phyloP scores from a whole-genome alignment of 2,329 filamentous ascomycete genomes.

The Pezizomycotina sp. region DNA sequence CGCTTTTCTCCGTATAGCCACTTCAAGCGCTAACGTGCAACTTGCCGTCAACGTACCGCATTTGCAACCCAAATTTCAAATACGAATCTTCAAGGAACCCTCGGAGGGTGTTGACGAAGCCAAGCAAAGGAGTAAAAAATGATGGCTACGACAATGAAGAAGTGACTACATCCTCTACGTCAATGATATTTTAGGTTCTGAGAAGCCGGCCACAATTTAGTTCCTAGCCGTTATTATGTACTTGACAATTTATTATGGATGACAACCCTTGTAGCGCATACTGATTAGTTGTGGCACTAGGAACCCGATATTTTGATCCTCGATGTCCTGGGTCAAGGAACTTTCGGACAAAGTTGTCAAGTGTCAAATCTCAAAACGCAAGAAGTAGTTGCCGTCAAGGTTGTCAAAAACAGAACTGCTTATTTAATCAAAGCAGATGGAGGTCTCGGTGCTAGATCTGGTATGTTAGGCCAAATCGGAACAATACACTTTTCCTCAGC shows the following conservation, averaged over 20 bases:
- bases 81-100: conserved; percentile 97
- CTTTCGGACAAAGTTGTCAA: conserved; percentile 97
- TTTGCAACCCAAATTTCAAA: conserved; percentile 95
- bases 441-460: conserved; percentile 90
- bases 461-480: conserved; percentile 39
- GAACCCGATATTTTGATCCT: conserved; percentile 92
- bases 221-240: conserved; percentile 6
- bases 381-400: conserved; percentile 96
- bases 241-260: neutral
- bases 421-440: conserved; percentile 99
- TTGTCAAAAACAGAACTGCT: conserved; percentile 96
- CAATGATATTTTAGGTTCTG: conserved; percentile 93
- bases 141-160: conserved; percentile 98
- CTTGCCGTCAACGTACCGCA: conserved; percentile 85
- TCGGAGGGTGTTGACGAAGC: conserved; percentile 86
- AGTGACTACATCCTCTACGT: conserved; percentile 99
- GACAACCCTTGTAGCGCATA: neutral
- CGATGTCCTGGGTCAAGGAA: conserved; percentile 91
- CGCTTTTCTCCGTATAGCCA: conserved; percentile 40
- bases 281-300: conserved; percentile 27
- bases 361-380: conserved; percentile 97
- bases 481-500: conserved; percentile 24
- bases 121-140: conserved; percentile 96
- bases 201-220: conserved; percentile 95
- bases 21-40: conserved; percentile 89